A percentile compares a stretch with the other conserved stretches of the same genome.
These are phyloP conservation scores for Plantago coronopus DNA, from an alignment of 305 asterid genomes.

Conservation along the genomic window DNA sequence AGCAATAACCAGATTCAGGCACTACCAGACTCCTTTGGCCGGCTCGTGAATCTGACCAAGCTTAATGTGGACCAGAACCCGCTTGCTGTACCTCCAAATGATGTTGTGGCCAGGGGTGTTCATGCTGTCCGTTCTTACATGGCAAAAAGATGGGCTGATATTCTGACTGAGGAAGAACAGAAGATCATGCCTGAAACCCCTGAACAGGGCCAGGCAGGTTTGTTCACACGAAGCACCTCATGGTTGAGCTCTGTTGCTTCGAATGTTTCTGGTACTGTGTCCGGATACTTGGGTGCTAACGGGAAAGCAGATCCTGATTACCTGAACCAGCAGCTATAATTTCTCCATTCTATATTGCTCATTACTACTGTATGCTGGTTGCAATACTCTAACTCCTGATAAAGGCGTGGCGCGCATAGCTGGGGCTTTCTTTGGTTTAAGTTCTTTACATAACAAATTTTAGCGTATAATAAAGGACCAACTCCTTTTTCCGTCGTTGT, in stretches of 20 bases:
- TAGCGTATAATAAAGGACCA: slow-evolving; percentile 9
- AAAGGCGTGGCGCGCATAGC: slow-evolving; percentile 4
- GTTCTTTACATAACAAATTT: neutral
- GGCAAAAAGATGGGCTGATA: slow-evolving; percentile 58
- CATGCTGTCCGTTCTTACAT: slow-evolving; percentile 66
- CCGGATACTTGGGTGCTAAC: slow-evolving; percentile 56
- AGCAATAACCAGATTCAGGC: slow-evolving; percentile 92
- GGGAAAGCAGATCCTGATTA: slow-evolving; percentile 45
- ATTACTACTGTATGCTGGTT: neutral
- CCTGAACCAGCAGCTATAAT: slow-evolving; percentile 65
- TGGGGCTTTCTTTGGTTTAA: slow-evolving; percentile 5
- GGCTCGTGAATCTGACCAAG: slow-evolving; percentile 53
- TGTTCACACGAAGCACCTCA: slow-evolving; percentile 71
- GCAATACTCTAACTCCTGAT: neutral
- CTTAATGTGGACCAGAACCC: slow-evolving; percentile 84
- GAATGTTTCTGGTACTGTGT: slow-evolving; percentile 46
- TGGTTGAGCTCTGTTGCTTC: slow-evolving; percentile 62
- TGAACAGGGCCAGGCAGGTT: slow-evolving; percentile 34
- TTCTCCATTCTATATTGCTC: slow-evolving; percentile 18
- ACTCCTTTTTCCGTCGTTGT: neutral
- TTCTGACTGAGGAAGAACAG: slow-evolving; percentile 50
- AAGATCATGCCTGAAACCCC: slow-evolving; percentile 33
- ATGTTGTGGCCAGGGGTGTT: slow-evolving; percentile 57
- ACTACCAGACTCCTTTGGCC: slow-evolving; percentile 69
- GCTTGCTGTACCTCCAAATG: slow-evolving; percentile 79